Conservation (phyloP, 2,329 filamentous ascomycete species). For the Periconia sp. region DNA sequence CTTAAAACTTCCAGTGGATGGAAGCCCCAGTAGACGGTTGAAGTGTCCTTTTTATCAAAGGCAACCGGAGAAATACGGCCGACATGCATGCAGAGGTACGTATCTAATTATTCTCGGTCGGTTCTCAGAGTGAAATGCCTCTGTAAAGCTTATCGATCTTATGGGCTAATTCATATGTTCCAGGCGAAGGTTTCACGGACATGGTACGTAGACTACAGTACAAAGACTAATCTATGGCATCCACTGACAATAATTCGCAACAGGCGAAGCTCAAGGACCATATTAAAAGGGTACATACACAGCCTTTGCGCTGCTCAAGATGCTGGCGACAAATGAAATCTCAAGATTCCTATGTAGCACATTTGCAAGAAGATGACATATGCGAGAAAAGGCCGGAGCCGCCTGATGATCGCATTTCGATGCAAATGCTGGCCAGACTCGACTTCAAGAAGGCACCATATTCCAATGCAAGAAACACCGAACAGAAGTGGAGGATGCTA, state of each 20-base stretch:
- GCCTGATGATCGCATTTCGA: conserved; percentile 12
- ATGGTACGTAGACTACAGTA: no score
- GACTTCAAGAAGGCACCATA: conserved; percentile 20
- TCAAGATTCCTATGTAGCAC: conserved; percentile 4
- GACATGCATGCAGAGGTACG: conserved; percentile 14
- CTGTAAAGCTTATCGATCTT: no score
- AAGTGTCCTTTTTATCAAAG: conserved; percentile 19
- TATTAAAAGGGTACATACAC: conserved; percentile 20
- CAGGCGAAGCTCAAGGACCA: conserved; percentile 9
- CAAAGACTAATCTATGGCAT: conserved; percentile 10
- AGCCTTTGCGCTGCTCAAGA: conserved; percentile 14
- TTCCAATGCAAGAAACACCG: conserved; percentile 11
- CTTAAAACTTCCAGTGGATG: not conserved
- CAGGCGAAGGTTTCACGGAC: conserved; percentile 17
- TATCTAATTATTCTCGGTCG: not conserved
- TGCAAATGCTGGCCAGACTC: conserved; percentile 6
- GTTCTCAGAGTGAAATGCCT: no score
- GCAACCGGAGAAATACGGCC: conserved; percentile 12
- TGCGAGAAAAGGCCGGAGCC: conserved; percentile 13
- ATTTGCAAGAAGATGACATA: conserved; percentile 4
- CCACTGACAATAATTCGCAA: not conserved
- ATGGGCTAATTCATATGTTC: not conserved
- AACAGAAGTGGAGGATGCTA: conserved; percentile 21
- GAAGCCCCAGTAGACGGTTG: conserved; percentile 6
- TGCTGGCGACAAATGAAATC: conserved; percentile 15